Evolutionary conservation across 2,329 filamentous ascomycete genomes (phyloP), one percentile per base, ranked within the genome.

Genomic region (Phaeosphaeriaceae sp.): DNA sequence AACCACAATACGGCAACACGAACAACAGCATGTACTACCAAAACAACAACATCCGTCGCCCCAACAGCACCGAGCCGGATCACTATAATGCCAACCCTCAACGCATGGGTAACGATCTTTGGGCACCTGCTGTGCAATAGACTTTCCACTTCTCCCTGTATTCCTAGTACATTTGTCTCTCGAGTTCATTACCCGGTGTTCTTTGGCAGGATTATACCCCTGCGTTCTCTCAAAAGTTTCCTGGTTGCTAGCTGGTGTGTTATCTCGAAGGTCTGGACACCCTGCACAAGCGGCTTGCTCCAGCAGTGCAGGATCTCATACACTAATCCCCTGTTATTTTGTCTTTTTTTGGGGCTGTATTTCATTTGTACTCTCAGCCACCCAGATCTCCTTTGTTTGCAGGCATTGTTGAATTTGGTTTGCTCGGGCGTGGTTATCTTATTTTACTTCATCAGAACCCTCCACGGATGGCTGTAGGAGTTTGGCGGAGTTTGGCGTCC

Each of bases 21-120:
- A 79, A 80, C 28, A 81, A 82, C 34, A 81, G 86, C 68, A 82
- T 81, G 67, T 94, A 92, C 73, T 93, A 92, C 61, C 81, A 82
- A 35, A 86, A 85, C 56, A 82, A 84, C 21, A 83, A 86, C 58
- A 85, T 90, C 60, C 85, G 89, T 48, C 82, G 89, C 50, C 87
- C 88, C 3, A 87, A 88, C 60, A 91, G 89, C 79, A 84, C 89
- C 3, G 88, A 94, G 62, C 73, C 73, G 52, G 74, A 74, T 6
- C 80, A 85, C 46, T 79, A 82, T 47, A 72, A 73, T 52, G 62
- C 72, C n/a, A 71, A 70, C 46, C 71, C 73, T 44, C 70, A 73
- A 52, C 59, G 69, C 28, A 67, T 72, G 67, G 58, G 63, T 30
- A 65, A 65, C 45, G 69, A 73, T 41, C 70, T 75, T 70, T 76